phyloP scores from a whole-genome alignment of 139 green algal species.

The Tetradesmus lagerheimii region DNA sequence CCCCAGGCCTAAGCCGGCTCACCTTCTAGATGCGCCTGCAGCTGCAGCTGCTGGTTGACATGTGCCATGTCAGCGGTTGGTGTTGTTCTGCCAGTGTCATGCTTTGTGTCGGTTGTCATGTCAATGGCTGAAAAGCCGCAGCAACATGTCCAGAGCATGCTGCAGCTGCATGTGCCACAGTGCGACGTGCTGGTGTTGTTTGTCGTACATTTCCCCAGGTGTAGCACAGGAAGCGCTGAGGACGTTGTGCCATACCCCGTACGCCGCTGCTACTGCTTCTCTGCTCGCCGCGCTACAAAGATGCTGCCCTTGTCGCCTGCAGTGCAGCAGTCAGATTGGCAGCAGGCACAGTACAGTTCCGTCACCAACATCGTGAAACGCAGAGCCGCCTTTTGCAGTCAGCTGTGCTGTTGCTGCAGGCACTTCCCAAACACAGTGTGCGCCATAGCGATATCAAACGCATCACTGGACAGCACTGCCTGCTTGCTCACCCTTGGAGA shows the following conservation, averaged over 20 bases:
- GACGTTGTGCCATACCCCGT: neutral
- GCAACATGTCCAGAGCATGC: too few relatives aligned
- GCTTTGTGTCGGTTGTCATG: too few relatives aligned
- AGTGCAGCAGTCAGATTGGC: neutral
- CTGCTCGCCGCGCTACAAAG: constrained; percentile 58
- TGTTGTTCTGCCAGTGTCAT: too few relatives aligned
- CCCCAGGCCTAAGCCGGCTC: neutral
- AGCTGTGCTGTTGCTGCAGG: neutral
- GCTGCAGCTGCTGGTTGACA: neutral
- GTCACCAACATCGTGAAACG: neutral
- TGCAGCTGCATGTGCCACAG: too few relatives aligned
- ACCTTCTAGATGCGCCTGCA: neutral
- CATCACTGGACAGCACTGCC: neutral
- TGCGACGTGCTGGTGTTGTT: too few relatives aligned
- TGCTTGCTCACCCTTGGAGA: constrained; percentile 53
- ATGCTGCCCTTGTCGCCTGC: constrained; percentile 73
- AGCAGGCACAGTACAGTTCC: neutral
- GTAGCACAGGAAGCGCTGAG: neutral
- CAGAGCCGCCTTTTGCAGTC: neutral
- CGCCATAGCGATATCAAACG: too few relatives aligned
- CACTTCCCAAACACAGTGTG: too few relatives aligned
- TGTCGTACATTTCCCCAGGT: too few relatives aligned
- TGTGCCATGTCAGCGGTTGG: neutral
- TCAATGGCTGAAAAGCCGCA: too few relatives aligned
- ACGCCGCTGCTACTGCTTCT: constrained; percentile 15